Evolutionary conservation across 2,329 filamentous ascomycete genomes (phyloP).

Genomic region (Colletotrichum graminicola): DNA sequence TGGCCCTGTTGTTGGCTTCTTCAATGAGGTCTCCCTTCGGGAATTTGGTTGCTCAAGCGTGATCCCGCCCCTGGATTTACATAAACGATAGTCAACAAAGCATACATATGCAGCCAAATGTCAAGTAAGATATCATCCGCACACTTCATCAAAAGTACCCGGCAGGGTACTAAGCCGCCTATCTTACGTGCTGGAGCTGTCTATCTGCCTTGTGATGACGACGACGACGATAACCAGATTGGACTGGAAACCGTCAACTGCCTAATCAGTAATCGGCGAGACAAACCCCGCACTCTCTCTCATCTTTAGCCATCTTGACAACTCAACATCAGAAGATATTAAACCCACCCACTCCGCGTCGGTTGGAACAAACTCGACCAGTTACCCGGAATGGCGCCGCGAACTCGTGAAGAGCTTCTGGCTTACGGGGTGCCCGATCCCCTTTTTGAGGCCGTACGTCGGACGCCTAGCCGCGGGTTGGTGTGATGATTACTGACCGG

Average conservation of each 20-base stretch:
- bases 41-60: not conserved
- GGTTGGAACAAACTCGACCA: not conserved
- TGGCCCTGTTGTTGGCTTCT: no score
- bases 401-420: conserved; percentile 24
- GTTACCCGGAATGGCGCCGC: not conserved
- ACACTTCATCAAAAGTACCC: not conserved
- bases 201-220: not conserved
- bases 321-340: no score
- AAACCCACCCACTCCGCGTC: no score
- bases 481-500: not conserved
- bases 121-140: not conserved
- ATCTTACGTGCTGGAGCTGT: not conserved
- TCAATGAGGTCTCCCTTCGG: no score
- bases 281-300: not conserved
- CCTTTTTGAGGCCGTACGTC: conserved; percentile 18
- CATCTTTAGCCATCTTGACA: not conserved
- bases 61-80: not conserved
- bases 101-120: not conserved
- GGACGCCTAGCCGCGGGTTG: not conserved
- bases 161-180: not conserved
- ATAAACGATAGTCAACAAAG: not conserved
- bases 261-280: not conserved
- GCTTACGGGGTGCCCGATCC: conserved; percentile 24
- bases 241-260: not conserved
- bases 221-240: not conserved